phyloP scores from a whole-genome alignment of 495 filamentous ascomycete genomes.

The Talaromyces ruber region DNA sequence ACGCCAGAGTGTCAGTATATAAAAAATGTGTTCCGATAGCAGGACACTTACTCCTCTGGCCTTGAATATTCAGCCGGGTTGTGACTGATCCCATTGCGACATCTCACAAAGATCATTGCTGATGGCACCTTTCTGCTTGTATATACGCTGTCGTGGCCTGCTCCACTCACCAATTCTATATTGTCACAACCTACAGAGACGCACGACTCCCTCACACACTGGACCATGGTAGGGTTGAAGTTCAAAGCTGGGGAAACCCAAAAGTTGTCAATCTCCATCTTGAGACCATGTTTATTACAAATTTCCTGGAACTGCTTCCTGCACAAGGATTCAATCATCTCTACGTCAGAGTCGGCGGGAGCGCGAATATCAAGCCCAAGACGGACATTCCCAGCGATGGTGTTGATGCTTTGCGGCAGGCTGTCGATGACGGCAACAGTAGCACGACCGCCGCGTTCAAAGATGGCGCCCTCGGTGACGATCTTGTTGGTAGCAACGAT shows the following conservation, averaged over 20 bases:
- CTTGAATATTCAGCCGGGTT: slow-evolving; percentile 51
- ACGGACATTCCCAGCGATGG: slow-evolving; percentile 54
- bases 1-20: not conserved
- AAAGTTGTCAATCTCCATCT: slow-evolving; percentile 25
- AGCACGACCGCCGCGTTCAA: slow-evolving; percentile 39
- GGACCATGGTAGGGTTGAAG: slow-evolving; percentile 54
- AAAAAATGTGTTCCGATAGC: too few relatives aligned
- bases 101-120: slow-evolving; percentile 58
- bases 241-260: slow-evolving; percentile 52
- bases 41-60: slow-evolving; percentile 35
- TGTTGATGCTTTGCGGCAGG: slow-evolving; percentile 59
- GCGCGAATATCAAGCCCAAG: slow-evolving; percentile 66
- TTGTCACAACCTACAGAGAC: slow-evolving; percentile 9
- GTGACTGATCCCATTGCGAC: slow-evolving; percentile 52
- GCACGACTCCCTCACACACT: slow-evolving; percentile 28
- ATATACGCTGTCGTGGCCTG: slow-evolving; percentile 55
- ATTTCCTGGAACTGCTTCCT: slow-evolving; percentile 40
- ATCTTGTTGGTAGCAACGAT: slow-evolving; percentile 54
- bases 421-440: slow-evolving; percentile 59
- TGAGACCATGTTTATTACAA: slow-evolving; percentile 37
- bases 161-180: slow-evolving; percentile 41
- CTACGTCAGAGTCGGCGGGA: slow-evolving; percentile 45
- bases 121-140: slow-evolving; percentile 46
- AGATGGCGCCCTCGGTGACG: slow-evolving; percentile 28
- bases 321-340: slow-evolving; percentile 38